Conservation (phyloP, 2,329 filamentous ascomycete species). For the Talaromyces islandicus region DNA sequence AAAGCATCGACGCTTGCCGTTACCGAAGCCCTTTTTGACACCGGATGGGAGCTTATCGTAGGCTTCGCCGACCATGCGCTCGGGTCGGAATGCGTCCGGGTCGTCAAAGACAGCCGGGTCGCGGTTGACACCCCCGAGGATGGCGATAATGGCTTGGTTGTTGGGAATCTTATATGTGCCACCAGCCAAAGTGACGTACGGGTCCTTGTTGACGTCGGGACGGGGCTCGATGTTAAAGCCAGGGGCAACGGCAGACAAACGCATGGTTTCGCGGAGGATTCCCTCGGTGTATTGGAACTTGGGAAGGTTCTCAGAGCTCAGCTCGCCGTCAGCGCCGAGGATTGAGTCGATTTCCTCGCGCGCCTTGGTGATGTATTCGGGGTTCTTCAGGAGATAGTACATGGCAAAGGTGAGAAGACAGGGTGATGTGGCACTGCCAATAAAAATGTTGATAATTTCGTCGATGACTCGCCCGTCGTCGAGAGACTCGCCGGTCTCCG, state of each 20-base stretch:
- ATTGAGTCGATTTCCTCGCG: slow-evolving; percentile 64
- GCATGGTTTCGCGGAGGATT: slow-evolving; percentile 61
- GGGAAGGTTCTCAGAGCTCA: slow-evolving; percentile 51
- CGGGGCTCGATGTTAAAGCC: slow-evolving; percentile 51
- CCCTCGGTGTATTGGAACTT: slow-evolving; percentile 63
- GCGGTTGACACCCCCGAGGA: slow-evolving; percentile 54
- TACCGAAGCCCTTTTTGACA: slow-evolving; percentile 67
- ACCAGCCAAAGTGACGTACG: slow-evolving; percentile 45
- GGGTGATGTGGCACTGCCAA: slow-evolving; percentile 64
- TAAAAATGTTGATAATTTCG: slow-evolving; percentile 63
- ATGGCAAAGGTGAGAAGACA: slow-evolving; percentile 61
- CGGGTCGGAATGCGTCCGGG: slow-evolving; percentile 60
- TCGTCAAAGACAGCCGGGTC: slow-evolving; percentile 62
- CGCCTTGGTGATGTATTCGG: slow-evolving; percentile 53
- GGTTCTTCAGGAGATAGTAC: slow-evolving; percentile 60
- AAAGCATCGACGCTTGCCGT: slow-evolving; percentile 65
- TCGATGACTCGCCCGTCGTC: slow-evolving; percentile 58
- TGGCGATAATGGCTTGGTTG: slow-evolving; percentile 45
- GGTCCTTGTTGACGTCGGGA: slow-evolving; percentile 36
- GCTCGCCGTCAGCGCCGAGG: slow-evolving; percentile 49
- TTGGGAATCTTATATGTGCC: slow-evolving; percentile 58
- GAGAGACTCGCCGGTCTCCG: slow-evolving; percentile 54
- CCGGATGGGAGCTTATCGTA: slow-evolving; percentile 60
- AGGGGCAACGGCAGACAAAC: slow-evolving; percentile 57
- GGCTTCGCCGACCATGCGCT: slow-evolving; percentile 65